phyloP scores from a whole-genome alignment of 1,284 basidiomycete species.

The Malassezia restricta region DNA sequence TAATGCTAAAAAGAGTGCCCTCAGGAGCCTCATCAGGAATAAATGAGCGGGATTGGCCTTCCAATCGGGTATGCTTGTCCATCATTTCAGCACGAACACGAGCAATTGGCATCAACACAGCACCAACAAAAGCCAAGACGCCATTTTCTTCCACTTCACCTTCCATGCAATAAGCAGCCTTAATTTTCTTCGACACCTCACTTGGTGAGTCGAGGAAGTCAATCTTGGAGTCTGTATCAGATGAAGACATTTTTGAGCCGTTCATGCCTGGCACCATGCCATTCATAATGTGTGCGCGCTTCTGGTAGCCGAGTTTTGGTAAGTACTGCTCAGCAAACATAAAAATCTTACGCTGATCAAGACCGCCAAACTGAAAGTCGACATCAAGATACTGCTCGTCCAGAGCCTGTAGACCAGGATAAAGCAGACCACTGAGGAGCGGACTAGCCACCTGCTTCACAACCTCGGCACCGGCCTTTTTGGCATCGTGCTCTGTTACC shows the following conservation, averaged over 20 bases:
- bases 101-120: constrained; percentile 77
- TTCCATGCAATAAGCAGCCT: constrained; percentile 73
- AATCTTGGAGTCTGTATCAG: constrained; percentile 91
- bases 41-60: constrained; percentile 19
- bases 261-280: constrained; percentile 88
- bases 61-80: constrained; percentile 18
- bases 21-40: constrained; percentile 56
- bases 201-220: constrained; percentile 87
- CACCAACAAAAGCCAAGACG: constrained; percentile 72
- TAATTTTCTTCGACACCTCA: constrained; percentile 75
- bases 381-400: constrained; percentile 93
- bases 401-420: constrained; percentile 89
- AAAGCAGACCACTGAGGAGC: constrained; percentile 76
- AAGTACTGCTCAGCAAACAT: constrained; percentile 92
- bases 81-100: constrained; percentile 26
- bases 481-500: constrained; percentile 88
- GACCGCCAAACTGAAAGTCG: constrained; percentile 96
- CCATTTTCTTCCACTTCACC: constrained; percentile 86
- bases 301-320: constrained; percentile 79
- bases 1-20: constrained; percentile 70
- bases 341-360: constrained; percentile 98
- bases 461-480: constrained; percentile 97
- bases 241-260: constrained; percentile 97
- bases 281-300: constrained; percentile 97
- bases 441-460: constrained; percentile 95